Base-by-base conservation (phyloP, 2,329 filamentous ascomycete genomes). In the Xylariales sp. region DNA sequence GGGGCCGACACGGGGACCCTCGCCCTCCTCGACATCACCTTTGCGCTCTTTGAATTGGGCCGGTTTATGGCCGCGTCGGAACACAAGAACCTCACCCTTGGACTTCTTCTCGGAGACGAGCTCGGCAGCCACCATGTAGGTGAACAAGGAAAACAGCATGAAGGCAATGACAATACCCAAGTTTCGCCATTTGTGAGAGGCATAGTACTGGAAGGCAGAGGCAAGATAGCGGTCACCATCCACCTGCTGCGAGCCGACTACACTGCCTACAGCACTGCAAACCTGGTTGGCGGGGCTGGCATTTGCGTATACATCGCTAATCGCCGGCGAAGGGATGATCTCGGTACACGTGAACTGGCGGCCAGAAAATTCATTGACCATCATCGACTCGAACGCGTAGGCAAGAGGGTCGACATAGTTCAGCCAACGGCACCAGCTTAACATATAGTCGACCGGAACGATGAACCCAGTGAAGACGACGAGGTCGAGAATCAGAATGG, bases 381-480 rank as follows among this genome's bases (percentile, higher is more conserved):
- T 91, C 32, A 97, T 84, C 0, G 89, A 83, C 78, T 97, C 93
- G 75, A 97, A 97, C 0, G 89, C 89, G 71, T 97, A 97, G 1
- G 88, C 89, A 10, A 97, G 85, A 2, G 93, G 92, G 68, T 97
- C 90, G 46, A 96, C 82, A 77, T 93, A 95, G 77, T 91, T 91
- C 69, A 97, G 88, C 93, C 93, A 97, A 68, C 89, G 86, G 73
- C 91, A 91, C 93, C 93, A 97, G 1, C 83, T 87, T 6, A 91
- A 85, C 91, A 93, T 96, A 80, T 95, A 89, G 61, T 82, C 79
- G 73, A 85, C 85, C 0, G 86, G 87, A 62, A 90, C 85, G 65
- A 89, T 86, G 77, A 94, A 92, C 68, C 90, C 91, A 18, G 91
- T 93, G 78, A 89, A 89, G 72, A 89, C 90, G 78, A 93, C 85